A percentile compares a stretch with the other conserved stretches of the same genome.
Evolutionary conservation across 2,329 filamentous ascomycete species (phyloP).

Genomic region (Ophiostoma quercus): DNA sequence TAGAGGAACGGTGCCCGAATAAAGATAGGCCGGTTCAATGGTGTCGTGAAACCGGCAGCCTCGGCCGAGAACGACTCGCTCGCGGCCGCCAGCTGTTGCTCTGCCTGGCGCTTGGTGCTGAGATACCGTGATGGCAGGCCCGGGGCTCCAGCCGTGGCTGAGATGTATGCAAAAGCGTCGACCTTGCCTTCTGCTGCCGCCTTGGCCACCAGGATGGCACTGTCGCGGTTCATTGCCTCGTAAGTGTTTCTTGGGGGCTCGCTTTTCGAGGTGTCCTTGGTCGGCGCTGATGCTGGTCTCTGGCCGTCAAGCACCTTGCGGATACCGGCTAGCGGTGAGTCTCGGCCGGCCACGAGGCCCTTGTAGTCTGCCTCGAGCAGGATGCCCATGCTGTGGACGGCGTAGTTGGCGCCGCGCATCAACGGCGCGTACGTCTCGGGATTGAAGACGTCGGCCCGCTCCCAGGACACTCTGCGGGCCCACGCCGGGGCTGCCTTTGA

Average conservation of each 20-base stretch:
- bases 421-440: slow-evolving; percentile 73
- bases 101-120: slow-evolving; percentile 84
- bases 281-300: slow-evolving; percentile 52
- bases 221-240: slow-evolving; percentile 94
- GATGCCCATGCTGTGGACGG: slow-evolving; percentile 94
- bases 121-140: slow-evolving; percentile 83
- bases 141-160: slow-evolving; percentile 78
- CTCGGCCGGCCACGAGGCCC: slow-evolving; percentile 74
- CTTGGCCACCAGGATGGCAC: slow-evolving; percentile 74
- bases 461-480: slow-evolving; percentile 80
- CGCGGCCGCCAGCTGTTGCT: slow-evolving; percentile 40
- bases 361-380: slow-evolving; percentile 98
- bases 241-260: slow-evolving; percentile 54
- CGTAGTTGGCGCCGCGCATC: slow-evolving; percentile 71
- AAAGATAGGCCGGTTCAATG: slow-evolving; percentile 68
- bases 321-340: slow-evolving; percentile 74
- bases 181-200: slow-evolving; percentile 63
- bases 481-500: slow-evolving; percentile 67
- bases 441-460: slow-evolving; percentile 78
- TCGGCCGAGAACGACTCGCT: slow-evolving; percentile 50
- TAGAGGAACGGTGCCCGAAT: slow-evolving; percentile 84
- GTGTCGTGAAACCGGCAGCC: slow-evolving; percentile 57
- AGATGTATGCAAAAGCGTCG: slow-evolving; percentile 77
- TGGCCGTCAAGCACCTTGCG: slow-evolving; percentile 67
- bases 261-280: neutral